Percentiles rank a stretch among this genome's conserved stretches.
These are phyloP conservation scores for Russula sp. DNA, from an alignment of 768 basidiomycete genomes.

Conservation along the genomic window DNA sequence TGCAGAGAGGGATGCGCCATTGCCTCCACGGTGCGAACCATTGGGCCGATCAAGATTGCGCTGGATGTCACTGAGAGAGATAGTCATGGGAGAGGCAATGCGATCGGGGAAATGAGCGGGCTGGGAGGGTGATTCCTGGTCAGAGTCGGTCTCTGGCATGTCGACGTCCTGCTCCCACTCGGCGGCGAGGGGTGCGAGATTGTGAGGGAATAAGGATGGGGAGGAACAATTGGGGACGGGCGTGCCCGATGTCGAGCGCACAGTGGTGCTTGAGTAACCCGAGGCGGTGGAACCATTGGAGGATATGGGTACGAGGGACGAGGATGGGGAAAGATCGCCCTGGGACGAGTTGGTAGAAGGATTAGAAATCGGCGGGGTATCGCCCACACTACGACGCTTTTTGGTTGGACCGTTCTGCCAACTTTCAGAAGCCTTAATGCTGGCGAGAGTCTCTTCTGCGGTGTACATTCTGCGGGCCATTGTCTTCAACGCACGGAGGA, in stretches of 20 bases:
- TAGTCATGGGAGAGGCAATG: slow-evolving; percentile 17
- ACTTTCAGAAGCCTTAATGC: slow-evolving; percentile 19
- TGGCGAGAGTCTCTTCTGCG: slow-evolving; percentile 21
- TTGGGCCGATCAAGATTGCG: slow-evolving; percentile 2
- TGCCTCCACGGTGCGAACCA: not conserved
- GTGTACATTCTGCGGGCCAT: slow-evolving; percentile 22
- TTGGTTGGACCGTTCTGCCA: slow-evolving; percentile 21
- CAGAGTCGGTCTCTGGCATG: slow-evolving; percentile 15
- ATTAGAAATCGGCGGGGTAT: slow-evolving; percentile 12
- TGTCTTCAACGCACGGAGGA: slow-evolving; percentile 17
- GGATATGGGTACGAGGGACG: not conserved
- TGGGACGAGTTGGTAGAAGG: slow-evolving; percentile 15
- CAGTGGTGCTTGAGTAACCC: slow-evolving; percentile 9
- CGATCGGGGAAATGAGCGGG: slow-evolving; percentile 10
- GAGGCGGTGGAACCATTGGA: slow-evolving; percentile 1
- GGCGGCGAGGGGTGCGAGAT: not conserved
- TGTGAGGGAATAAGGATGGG: slow-evolving; percentile 14
- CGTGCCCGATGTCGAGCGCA: slow-evolving; percentile 14
- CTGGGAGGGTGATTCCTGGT: slow-evolving; percentile 1
- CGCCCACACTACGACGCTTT: slow-evolving; percentile 23
- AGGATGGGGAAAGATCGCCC: not conserved
- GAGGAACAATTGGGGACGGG: slow-evolving; percentile 8
- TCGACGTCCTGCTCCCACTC: slow-evolving; percentile 15
- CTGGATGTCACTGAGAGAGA: slow-evolving; percentile 17
- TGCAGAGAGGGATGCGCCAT: slow-evolving; percentile 15